phyloP scores from a whole-genome alignment of 2,329 filamentous ascomycete species.

The Cercospora sesami region DNA sequence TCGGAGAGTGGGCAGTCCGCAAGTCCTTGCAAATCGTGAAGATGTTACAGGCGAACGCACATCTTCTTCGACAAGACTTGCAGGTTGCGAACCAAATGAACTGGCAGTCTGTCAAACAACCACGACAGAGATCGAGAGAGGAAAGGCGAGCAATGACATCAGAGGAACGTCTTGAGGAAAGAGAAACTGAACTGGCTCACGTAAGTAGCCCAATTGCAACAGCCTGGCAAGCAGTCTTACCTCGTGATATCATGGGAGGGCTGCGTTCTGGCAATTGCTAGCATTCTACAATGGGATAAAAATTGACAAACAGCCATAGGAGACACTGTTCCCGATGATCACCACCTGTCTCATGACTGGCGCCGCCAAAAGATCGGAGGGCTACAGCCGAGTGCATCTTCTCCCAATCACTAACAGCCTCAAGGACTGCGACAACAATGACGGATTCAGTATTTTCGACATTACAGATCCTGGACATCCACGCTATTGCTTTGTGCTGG shows the following conservation, averaged over 20 bases:
- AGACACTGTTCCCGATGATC: background rate
- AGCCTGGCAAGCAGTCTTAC: no score
- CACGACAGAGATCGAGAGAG: no score
- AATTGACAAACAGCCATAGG: no score
- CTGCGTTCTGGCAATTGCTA: no score
- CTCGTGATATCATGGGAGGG: no score
- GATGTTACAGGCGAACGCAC: slow-evolving; percentile 3
- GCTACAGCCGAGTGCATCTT: background rate
- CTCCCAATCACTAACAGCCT: background rate
- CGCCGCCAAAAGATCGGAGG: background rate
- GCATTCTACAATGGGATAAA: no score
- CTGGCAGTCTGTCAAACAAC: background rate
- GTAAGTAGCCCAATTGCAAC: no score
- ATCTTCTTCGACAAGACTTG: slow-evolving; percentile 12
- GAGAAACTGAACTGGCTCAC: no score
- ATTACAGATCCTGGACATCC: slow-evolving; percentile 9
- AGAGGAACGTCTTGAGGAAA: no score
- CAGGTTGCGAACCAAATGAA: background rate
- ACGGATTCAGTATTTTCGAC: slow-evolving; percentile 15
- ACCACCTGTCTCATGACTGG: background rate
- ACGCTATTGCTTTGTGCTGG: slow-evolving; percentile 10
- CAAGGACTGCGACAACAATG: slow-evolving; percentile 11
- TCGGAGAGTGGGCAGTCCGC: slow-evolving; percentile 21
- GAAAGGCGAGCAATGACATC: no score
- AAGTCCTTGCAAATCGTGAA: slow-evolving; percentile 11